Base-by-base conservation (phyloP, 306 rosid species). In the Acmispon strigosus region DNA sequence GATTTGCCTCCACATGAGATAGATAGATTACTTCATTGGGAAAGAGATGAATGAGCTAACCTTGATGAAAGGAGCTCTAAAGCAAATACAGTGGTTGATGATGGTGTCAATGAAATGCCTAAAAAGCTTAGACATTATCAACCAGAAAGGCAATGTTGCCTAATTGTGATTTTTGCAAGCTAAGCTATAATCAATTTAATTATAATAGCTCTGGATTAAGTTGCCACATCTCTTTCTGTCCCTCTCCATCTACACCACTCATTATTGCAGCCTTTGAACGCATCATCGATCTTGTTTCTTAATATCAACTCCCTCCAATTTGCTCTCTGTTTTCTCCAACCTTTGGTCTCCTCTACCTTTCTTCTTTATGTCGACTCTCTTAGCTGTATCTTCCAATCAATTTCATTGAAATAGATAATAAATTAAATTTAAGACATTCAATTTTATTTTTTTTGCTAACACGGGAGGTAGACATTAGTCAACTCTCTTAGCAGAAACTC, bases 81-180 rank as follows among this genome's bases (percentile, higher is more conserved):
- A 82, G 67, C 72, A 72, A 47, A 79, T 39, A 69, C 55, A 75
- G 83, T 81, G 84, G 96, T 79, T 90, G 94, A 27, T 27, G 32
- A 81, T 57, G 80, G 44, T 7, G 52, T 78, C 52, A 84, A 60
- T 73, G 44, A 57, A 78, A 63, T 66, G 58, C 72, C 19, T 29
- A 70, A 76, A 84, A 74, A 71, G 79, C 56, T 73, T 79, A 81
- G 79, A 81, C 81, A 80, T 79, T 79, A 78, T 79, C 80, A 72
- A 73, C 74, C 69, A 61, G 64, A 70, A 74, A 44, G 75, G 79
- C 73, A 52, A 13, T 47, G 61, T 58, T 73, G 68, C 72, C 70
- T 74, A 61, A 77, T 74, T 72, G 82, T 86, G 82, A 85, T 82
- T 76, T 92, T 87, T 89, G 95, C 86, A 87, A 92, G 87, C 89